Base-by-base conservation (phyloP, 2,329 filamentous ascomycete genomes). In the Fusarium odoratissimum region DNA sequence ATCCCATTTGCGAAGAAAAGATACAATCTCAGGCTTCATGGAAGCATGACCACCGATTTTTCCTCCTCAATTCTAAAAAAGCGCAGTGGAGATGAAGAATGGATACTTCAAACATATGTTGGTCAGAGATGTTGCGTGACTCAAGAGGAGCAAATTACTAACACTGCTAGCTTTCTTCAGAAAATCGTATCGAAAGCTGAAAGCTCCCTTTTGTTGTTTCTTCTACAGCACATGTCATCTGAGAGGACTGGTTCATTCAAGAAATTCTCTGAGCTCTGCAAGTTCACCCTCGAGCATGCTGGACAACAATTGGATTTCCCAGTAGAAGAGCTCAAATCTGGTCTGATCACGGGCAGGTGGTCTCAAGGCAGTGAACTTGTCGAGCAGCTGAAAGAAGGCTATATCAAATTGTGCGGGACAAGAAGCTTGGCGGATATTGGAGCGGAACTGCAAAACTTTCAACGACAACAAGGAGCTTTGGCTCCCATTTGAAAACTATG, bases 401-500 rank as follows among this genome's bases (percentile, higher is more conserved):
- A 60, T 14, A 9, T 35, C 3, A 52, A 57, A 25, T n/a, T 37
- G 66, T 9, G 37, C 25, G 12, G 51, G 33, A 7, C 14, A 58
- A 14, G 58, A 70, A 30, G 51, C 38, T 5, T 14, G 56, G 12
- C 33, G 5, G 8, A 21, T 71, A 11, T 31, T 73, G 6, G 23
- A 73, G n/a, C 51, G 14, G 23, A 56, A 42, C 16, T 73, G 62
- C n/a, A 38, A 38, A 6, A 31, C 12, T 10, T 21, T 68, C 23
- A 17, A 60, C 8, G 25, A 37, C 19, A 57, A 37, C 19, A 57
- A 55, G 19, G 11, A 45, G 8, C 6, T 19, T 12, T 71, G 61
- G 62, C 48, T 28, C 48, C n/a, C 5, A 52, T 5, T 3, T 3
- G n/a, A 25, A 21, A 51, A 25, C 23, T 11, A 52, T 25, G 9